phyloP scores from a whole-genome alignment of 495 filamentous ascomycete species.

The Terfezia claveryi region DNA sequence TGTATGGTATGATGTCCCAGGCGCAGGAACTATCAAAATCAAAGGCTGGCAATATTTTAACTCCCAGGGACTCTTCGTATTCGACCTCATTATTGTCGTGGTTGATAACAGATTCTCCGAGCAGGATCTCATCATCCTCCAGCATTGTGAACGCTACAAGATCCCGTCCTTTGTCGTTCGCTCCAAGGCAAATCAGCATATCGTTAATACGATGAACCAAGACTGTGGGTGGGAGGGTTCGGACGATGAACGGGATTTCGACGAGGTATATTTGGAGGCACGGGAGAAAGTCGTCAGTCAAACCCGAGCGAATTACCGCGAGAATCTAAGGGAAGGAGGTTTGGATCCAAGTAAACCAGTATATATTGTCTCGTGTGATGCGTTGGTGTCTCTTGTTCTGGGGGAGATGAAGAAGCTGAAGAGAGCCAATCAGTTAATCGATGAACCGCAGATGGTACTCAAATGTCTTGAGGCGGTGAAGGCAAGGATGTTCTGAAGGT shows the following conservation, averaged over 20 bases:
- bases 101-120: constrained; percentile 3
- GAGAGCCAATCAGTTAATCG: not conserved
- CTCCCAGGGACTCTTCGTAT: constrained; percentile 8
- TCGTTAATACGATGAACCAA: not conserved
- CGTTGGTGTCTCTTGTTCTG: not conserved
- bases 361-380: not conserved
- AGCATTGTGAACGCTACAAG: constrained; percentile 6
- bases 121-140: constrained; percentile 3
- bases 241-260: not conserved
- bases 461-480: not conserved
- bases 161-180: constrained; percentile 11
- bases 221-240: not conserved
- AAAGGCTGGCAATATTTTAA: constrained; percentile 13
- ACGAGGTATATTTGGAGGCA: not conserved
- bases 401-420: not conserved
- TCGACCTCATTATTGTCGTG: constrained; percentile 8
- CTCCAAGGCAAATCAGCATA: constrained; percentile 8
- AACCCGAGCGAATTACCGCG: not conserved
- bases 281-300: not conserved
- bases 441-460: not conserved
- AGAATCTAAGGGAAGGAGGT: not conserved
- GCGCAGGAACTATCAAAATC: constrained; percentile 8
- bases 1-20: constrained; percentile 13
- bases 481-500: not conserved
- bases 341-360: not conserved